Conservation (phyloP, 2,329 filamentous ascomycete genomes). For the Myrmaecium sp. region DNA sequence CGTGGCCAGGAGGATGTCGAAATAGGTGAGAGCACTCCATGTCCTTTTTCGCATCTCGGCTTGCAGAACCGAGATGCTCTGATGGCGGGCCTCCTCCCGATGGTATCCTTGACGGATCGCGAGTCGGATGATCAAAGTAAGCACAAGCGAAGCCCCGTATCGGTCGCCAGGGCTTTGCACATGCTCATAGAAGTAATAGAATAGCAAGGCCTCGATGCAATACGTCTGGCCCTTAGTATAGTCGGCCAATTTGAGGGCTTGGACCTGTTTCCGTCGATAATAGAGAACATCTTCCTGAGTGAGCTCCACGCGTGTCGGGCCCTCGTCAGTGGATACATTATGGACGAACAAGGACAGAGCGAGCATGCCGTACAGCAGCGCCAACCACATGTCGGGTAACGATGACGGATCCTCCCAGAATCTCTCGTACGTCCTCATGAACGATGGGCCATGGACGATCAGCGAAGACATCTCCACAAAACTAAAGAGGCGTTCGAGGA, state of each 20-base stretch:
- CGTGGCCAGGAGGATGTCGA: conserved; percentile 22
- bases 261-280: too few relatives aligned
- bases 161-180: conserved; percentile 14
- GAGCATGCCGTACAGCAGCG: conserved; percentile 30
- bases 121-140: conserved; percentile 15
- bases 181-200: conserved; percentile 15
- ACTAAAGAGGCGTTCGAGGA: conserved; percentile 12
- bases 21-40: conserved; percentile 18
- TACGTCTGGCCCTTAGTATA: too few relatives aligned
- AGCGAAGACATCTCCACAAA: conserved; percentile 10
- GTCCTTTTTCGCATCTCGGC: conserved; percentile 20
- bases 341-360: too few relatives aligned
- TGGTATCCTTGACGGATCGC: conserved; percentile 26
- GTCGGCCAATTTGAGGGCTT: too few relatives aligned
- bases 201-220: too few relatives aligned
- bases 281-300: too few relatives aligned
- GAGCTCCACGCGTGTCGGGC: too few relatives aligned
- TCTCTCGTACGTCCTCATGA: conserved; percentile 20
- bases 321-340: too few relatives aligned
- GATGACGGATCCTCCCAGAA: conserved; percentile 27
- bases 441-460: conserved; percentile 9
- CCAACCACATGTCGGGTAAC: conserved; percentile 28
- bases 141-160: conserved; percentile 13
- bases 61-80: conserved; percentile 17
- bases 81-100: conserved; percentile 21